phyloP scores from a whole-genome alignment of 495 filamentous ascomycete genomes.

The Trichocladium uniseriatum region DNA sequence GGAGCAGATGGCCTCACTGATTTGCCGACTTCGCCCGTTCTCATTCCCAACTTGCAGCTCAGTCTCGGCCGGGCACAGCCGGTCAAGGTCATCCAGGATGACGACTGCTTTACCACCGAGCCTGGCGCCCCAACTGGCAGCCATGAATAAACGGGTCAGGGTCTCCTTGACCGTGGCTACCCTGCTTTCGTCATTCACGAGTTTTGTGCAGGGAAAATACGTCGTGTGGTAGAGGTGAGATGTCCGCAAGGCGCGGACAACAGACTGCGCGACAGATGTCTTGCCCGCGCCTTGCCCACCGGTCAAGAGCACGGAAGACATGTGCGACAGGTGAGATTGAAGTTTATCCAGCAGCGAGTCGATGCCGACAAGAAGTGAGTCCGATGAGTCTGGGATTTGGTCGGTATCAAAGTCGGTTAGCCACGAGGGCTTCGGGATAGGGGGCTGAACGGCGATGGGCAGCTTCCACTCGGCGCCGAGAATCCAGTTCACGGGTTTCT shows the following conservation, averaged over 20 bases:
- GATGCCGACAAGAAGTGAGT: constrained; percentile 72
- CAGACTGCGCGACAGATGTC: constrained; percentile 52
- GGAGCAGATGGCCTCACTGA: constrained; percentile 80
- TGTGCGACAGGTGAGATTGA: constrained; percentile 61
- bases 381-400: constrained; percentile 42
- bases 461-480: constrained; percentile 65
- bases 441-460: constrained; percentile 59
- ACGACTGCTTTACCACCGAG: constrained; percentile 74
- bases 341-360: constrained; percentile 65
- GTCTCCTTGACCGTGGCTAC: constrained; percentile 86
- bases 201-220: constrained; percentile 73
- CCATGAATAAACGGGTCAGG: constrained; percentile 70
- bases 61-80: constrained; percentile 82
- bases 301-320: constrained; percentile 80
- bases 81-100: constrained; percentile 86
- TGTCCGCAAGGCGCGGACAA: constrained; percentile 57
- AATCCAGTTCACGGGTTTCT: constrained; percentile 58
- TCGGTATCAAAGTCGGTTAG: constrained; percentile 36
- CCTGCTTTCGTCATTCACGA: constrained; percentile 80
- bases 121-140: constrained; percentile 79
- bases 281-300: constrained; percentile 88
- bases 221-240: constrained; percentile 64
- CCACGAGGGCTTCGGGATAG: constrained; percentile 53
- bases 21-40: constrained; percentile 81
- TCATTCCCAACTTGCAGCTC: constrained; percentile 87